Base-by-base conservation (phyloP, 73 alveolate genomes). In the Effrenium voratum region DNA sequence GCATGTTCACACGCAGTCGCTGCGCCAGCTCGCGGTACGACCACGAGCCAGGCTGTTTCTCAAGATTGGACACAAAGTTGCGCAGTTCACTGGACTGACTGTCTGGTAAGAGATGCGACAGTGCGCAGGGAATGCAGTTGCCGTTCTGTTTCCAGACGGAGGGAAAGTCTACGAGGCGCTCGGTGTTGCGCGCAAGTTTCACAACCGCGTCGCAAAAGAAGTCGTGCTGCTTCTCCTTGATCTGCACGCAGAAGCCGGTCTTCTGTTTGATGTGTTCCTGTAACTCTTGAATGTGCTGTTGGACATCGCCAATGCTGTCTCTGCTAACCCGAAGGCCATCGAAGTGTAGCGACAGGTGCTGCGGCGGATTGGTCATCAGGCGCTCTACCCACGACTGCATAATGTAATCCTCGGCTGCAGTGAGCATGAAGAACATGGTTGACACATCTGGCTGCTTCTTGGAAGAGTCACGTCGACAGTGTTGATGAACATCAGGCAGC, bases 261-360 rank as follows among this genome's bases (percentile, higher is more conserved):
- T 19, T 30, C 41, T 36, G n/a, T 41, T 73, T 34, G 10, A 88
- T 88, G 55, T 75, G 43, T 5, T 40, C 68, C 2, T 49, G 41
- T 12, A 76, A 91, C 5, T 10, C 40, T 1, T 0, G 16, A 34
- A 68, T 45, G n/a, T 66, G 28, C 13, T 36, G 28, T 1, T 1
- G n/a, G 1, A 86, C 44, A 40, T 86, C 82, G 26, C 22, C 57
- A 38, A 1, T 26, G 38, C 13, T 15, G 32, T 19, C 28, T 26
- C 16, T 46, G 72, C 43, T n/a, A 72, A 88, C 86, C 6, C 96
- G 68, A 24, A 60, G 5, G 16, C 96, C 96, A 40, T 88, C 94
- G 46, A 86, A 86, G 77, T 86, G 94, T 46, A 86, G 63, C 3
- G 57, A 32, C 50, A 86, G 34, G 46, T 86, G 94, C 57, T 6